phyloP scores from a whole-genome alignment of 495 filamentous ascomycete genomes.

The Xylaria cubensis region DNA sequence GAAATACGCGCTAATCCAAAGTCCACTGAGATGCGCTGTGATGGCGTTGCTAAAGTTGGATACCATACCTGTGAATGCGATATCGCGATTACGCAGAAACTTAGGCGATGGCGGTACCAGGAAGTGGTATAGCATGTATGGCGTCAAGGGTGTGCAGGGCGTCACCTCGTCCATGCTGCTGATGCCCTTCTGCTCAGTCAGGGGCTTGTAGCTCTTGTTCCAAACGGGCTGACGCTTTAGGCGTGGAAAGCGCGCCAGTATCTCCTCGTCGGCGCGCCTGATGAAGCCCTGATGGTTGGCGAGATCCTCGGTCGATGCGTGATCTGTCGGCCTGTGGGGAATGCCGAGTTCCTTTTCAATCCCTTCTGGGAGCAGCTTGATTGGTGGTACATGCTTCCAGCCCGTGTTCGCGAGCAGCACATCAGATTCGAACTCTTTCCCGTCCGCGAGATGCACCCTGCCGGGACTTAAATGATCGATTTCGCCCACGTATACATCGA shows the following conservation, averaged over 20 bases:
- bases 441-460: conserved; percentile 63
- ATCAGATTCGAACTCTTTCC: conserved; percentile 62
- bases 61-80: conserved; percentile 71
- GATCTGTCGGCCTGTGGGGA: conserved; percentile 40
- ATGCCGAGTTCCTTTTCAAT: conserved; percentile 55
- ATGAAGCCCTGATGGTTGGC: conserved; percentile 40
- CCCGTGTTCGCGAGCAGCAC: conserved; percentile 73
- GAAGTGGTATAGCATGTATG: conserved; percentile 67
- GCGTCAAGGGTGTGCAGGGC: conserved; percentile 46
- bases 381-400: conserved; percentile 68
- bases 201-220: conserved; percentile 52
- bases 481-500: conserved; percentile 68
- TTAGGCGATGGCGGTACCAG: conserved; percentile 66
- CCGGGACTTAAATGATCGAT: conserved; percentile 59
- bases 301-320: conserved; percentile 37
- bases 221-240: conserved; percentile 55
- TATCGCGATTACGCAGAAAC: conserved; percentile 60
- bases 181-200: conserved; percentile 47
- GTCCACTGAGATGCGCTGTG: conserved; percentile 69
- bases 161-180: conserved; percentile 42
- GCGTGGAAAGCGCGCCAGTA: conserved; percentile 69
- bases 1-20: conserved; percentile 75
- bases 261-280: conserved; percentile 66
- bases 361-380: conserved; percentile 68
- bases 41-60: conserved; percentile 68